Base-by-base conservation (phyloP, 352 stramenopile genomes). In the Globisporangium spinosum region DNA sequence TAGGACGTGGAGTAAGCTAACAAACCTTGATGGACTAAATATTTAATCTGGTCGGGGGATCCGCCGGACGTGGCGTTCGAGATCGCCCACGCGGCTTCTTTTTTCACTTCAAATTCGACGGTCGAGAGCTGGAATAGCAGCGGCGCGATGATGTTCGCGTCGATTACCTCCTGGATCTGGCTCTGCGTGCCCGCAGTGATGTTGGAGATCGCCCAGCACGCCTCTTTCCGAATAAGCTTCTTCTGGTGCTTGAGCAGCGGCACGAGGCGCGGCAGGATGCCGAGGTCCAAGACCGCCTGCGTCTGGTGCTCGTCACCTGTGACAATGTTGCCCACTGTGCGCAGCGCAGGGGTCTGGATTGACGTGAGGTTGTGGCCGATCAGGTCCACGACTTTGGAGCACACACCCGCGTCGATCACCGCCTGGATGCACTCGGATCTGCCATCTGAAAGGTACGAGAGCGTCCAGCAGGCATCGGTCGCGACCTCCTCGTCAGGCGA, bases 391-490 rank as follows among this genome's bases (percentile, higher is more conserved):
- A 99, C 73, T 40, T 97, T 86, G 57, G 83, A 85, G 71, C 93
- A 97, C 7, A 99, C 96, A 29, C 97, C 97, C 32, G 94, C 89
- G 70, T 99, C 96, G 64, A 99, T 98, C 54, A 99, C 97, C 1
- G 95, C 95, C 74, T 99, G 97, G 70, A 99, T 98, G 70, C 98
- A 98, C 68, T 99, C 95, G 62, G 98, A 98, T 5, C 91, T 85
- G 55, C 97, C 97, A 76, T 99, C 98, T n/a, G 88, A 98, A 6
- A 99, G 77, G 74, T 99, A 99, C 13, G 89, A 98, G 15, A 99
- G 86, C 23, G 97, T 97, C 98, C 98, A 99, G 77, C 97, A 99
- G n/a, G 98, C 97, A 74, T 99, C 98, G 2, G 97, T 99, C 22
- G 99, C 80, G 22, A 99, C 95, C 73, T 99, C 98, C 55, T 99